A percentile compares a stretch with the other conserved stretches of the same genome.
Conservation (phyloP, 768 basidiomycete species). For the Kwoniella botswanensis region DNA sequence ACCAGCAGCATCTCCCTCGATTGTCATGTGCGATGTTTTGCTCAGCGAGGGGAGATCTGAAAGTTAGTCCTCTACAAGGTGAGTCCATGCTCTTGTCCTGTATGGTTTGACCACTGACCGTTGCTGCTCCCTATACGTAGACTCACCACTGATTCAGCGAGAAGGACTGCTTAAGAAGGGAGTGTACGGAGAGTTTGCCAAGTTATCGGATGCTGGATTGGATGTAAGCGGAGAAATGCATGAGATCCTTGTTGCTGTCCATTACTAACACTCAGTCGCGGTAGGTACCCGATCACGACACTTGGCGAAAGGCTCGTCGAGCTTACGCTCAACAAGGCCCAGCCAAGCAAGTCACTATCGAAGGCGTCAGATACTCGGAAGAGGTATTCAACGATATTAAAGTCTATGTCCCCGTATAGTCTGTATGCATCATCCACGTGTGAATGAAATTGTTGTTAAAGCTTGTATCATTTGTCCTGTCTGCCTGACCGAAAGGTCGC, state of each 20-base stretch:
- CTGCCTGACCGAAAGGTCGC: too few species aligned
- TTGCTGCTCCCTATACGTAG: conserved; percentile 8
- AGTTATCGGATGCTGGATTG: too few species aligned
- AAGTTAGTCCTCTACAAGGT: conserved; percentile 32
- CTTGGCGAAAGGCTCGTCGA: too few species aligned
- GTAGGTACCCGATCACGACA: too few species aligned
- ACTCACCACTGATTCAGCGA: conserved; percentile 48
- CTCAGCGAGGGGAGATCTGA: conserved; percentile 26
- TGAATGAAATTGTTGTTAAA: too few species aligned
- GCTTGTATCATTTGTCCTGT: too few species aligned
- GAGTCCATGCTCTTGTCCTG: conserved; percentile 7
- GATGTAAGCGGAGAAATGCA: too few species aligned
- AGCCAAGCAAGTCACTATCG: not conserved
- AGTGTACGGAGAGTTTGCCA: conserved; percentile 46
- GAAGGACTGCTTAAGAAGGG: conserved; percentile 52
- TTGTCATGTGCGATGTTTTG: conserved; percentile 38
- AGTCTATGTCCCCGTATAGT: not conserved
- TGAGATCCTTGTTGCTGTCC: too few species aligned
- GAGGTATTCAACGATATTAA: not conserved
- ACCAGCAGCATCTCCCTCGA: conserved; percentile 28
- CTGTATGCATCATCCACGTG: too few species aligned
- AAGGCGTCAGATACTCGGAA: not conserved
- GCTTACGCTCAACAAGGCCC: too few species aligned
- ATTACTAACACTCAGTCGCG: too few species aligned
- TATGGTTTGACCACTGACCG: not conserved